Conservation (phyloP, 352 stramenopile genomes). For the Globisporangium takayamanum region DNA sequence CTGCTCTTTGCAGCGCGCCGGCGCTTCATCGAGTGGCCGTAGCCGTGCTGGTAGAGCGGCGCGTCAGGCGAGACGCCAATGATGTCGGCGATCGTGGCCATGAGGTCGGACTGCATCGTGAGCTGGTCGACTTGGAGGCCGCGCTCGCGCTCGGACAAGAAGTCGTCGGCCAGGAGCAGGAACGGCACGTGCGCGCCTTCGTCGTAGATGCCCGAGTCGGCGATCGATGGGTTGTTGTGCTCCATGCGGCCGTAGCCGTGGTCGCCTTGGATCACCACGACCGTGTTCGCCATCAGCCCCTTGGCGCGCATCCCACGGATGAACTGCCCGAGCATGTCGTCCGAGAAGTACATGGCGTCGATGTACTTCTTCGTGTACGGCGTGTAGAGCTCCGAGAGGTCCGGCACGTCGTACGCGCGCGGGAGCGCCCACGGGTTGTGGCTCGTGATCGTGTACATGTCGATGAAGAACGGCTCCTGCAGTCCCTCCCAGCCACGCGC, state of each 20-base stretch:
- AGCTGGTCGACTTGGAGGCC: constrained; percentile 46
- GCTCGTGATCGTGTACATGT: constrained; percentile 76
- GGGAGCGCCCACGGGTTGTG: constrained; percentile 59
- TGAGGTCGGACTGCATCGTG: constrained; percentile 66
- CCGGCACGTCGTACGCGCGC: constrained; percentile 33
- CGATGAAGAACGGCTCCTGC: constrained; percentile 63
- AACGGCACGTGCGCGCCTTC: constrained; percentile 58
- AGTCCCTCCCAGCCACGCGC: constrained; percentile 49
- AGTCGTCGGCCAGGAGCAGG: constrained; percentile 61
- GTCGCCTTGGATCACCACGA: constrained; percentile 64
- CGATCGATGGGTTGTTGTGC: constrained; percentile 62
- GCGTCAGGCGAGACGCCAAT: constrained; percentile 41
- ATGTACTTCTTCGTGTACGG: constrained; percentile 66
- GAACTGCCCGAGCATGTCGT: constrained; percentile 60
- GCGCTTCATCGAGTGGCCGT: constrained; percentile 70
- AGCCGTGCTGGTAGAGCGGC: constrained; percentile 54
- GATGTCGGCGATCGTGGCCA: constrained; percentile 66
- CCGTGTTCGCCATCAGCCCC: constrained; percentile 64
- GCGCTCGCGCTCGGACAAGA: constrained; percentile 34
- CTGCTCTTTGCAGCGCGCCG: constrained; percentile 11
- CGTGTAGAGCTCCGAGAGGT: constrained; percentile 51
- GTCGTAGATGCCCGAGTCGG: constrained; percentile 57
- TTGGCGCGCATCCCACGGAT: constrained; percentile 40
- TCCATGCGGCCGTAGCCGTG: constrained; percentile 62
- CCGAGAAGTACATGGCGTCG: constrained; percentile 62